These are phyloP conservation scores for Lycium barbarum DNA, from an alignment of 257 asterid species.

Conservation along the genomic window DNA sequence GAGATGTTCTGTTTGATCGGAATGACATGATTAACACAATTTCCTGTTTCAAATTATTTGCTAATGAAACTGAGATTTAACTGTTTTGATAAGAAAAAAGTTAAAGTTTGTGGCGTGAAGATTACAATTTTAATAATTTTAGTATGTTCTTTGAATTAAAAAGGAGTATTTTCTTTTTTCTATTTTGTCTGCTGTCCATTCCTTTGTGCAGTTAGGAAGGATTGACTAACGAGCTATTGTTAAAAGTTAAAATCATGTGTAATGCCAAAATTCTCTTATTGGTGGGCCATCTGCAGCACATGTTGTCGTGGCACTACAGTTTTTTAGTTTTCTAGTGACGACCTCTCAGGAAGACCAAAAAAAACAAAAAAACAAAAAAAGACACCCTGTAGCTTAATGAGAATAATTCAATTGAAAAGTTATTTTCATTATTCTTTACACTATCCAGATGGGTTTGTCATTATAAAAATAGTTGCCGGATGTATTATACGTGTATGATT, in stretches of 20 bases:
- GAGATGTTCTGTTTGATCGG: background rate
- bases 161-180: background rate
- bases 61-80: background rate
- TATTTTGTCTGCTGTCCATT: background rate
- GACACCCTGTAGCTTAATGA: background rate
- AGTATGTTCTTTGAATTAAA: background rate
- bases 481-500: background rate
- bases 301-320: constrained; percentile 9
- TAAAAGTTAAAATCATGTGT: background rate
- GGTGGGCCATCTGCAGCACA: constrained; percentile 25
- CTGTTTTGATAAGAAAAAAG: background rate
- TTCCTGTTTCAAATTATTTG: background rate
- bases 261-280: constrained; percentile 25
- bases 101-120: background rate
- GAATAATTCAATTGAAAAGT: constrained; percentile 3
- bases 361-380: background rate
- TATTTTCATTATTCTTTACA: background rate
- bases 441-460: background rate
- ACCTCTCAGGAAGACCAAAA: background rate
- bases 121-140: background rate
- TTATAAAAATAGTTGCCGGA: background rate
- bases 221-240: constrained; percentile 18
- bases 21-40: background rate
- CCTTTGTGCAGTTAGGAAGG: background rate
- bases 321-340: background rate